Conservation (phyloP, 2,329 filamentous ascomycete genomes). For the Nothomitra cinnamomea region DNA sequence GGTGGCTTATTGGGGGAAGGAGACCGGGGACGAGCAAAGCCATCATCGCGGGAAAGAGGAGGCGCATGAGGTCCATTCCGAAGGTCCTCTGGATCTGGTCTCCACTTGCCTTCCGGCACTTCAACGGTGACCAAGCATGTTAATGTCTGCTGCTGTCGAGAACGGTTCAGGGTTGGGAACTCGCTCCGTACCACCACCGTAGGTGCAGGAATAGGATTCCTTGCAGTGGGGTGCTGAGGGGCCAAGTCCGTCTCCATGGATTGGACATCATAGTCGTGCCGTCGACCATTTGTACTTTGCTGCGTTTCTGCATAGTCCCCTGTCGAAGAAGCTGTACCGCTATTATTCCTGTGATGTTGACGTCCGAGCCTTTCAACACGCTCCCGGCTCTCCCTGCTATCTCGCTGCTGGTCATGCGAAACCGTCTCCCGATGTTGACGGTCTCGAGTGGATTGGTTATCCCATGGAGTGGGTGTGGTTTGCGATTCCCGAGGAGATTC, state of each 20-base stretch:
- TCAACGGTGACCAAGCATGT: slow-evolving; percentile 91
- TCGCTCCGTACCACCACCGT: slow-evolving; percentile 91
- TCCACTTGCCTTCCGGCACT: slow-evolving; percentile 84
- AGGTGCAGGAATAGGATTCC: slow-evolving; percentile 79
- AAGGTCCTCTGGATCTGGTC: slow-evolving; percentile 66
- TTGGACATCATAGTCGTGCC: slow-evolving; percentile 89
- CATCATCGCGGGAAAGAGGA: slow-evolving; percentile 27
- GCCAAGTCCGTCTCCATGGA: slow-evolving; percentile 83
- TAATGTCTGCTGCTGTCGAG: slow-evolving; percentile 82
- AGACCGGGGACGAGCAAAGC: slow-evolving; percentile 39
- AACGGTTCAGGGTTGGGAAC: slow-evolving; percentile 84
- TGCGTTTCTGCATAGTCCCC: slow-evolving; percentile 51
- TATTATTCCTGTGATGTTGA: slow-evolving; percentile 58
- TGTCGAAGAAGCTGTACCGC: slow-evolving; percentile 55
- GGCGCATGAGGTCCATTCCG: slow-evolving; percentile 26
- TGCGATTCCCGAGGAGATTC: slow-evolving; percentile 28
- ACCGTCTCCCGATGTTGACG: not conserved
- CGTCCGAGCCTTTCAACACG: slow-evolving; percentile 27
- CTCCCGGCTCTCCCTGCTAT: slow-evolving; percentile 33
- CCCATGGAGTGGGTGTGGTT: slow-evolving; percentile 51
- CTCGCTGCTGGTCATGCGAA: slow-evolving; percentile 14
- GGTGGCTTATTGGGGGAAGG: slow-evolving; percentile 36
- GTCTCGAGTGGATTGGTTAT: slow-evolving; percentile 30
- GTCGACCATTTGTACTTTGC: slow-evolving; percentile 48
- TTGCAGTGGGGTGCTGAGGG: slow-evolving; percentile 47